A percentile compares a stretch with the other conserved stretches of the same genome.
phyloP scores from a whole-genome alignment of 1,284 basidiomycete genomes.

The Vanrija pseudolonga region DNA sequence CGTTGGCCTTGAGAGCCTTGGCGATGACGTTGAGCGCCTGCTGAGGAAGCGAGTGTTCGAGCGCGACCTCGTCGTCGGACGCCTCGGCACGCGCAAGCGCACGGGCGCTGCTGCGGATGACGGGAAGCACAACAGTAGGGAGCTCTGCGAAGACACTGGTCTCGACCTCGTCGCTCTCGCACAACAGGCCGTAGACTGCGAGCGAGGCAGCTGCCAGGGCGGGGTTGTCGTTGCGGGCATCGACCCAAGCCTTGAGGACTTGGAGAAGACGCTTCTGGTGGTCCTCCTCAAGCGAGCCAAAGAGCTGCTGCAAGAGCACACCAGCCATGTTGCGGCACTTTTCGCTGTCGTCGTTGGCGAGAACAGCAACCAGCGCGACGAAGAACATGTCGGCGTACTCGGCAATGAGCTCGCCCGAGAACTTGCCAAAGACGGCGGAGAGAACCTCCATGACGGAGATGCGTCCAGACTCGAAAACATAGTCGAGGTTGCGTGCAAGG shows the following conservation, averaged over 20 bases:
- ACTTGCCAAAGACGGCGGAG: conserved; percentile 77
- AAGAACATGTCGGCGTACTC: conserved; percentile 90
- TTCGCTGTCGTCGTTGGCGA: conserved; percentile 89
- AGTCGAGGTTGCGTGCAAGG: conserved; percentile 89
- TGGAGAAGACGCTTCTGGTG: conserved; percentile 58
- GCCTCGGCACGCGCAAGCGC: conserved; percentile 47
- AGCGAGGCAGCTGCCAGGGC: conserved; percentile 55
- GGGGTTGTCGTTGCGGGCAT: conserved; percentile 22
- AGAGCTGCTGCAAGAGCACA: conserved; percentile 71
- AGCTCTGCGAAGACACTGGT: conserved; percentile 50
- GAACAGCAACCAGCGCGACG: conserved; percentile 82
- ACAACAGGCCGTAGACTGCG: conserved; percentile 68
- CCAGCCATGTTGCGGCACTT: conserved; percentile 86
- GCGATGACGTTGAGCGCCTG: conserved; percentile 66
- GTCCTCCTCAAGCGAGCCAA: conserved; percentile 63
- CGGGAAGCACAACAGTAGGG: conserved; percentile 57
- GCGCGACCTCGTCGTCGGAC: conserved; percentile 54
- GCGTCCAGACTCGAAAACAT: conserved; percentile 85
- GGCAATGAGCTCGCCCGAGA: conserved; percentile 68
- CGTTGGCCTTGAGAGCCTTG: conserved; percentile 63
- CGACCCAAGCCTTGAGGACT: conserved; percentile 71
- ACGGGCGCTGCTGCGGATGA: conserved; percentile 57
- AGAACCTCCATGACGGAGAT: conserved; percentile 89
- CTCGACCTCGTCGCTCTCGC: conserved; percentile 55
- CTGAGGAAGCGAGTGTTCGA: conserved; percentile 82